Base-by-base conservation (phyloP, 2,329 filamentous ascomycete genomes). In the Colletotrichum eremochloae region DNA sequence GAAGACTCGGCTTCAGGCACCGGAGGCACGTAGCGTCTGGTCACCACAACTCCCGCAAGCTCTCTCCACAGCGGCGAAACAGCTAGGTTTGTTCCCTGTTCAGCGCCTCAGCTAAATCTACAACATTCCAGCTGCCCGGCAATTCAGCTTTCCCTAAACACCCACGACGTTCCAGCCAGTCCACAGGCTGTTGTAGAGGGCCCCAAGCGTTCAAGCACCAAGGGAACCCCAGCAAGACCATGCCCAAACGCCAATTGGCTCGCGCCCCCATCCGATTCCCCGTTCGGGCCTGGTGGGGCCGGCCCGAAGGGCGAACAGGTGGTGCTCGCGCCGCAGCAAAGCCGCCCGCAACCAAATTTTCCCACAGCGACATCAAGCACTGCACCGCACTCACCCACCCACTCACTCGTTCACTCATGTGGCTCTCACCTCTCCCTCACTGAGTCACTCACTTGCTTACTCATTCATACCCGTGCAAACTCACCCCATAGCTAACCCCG, bases 251-350 rank as follows among this genome's bases (percentile, higher is more conserved):
- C 60, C 60, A 52, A 63, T 52, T 63, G 61, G 62, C 62, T 55
- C 50, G 44, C 36, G 29, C 62, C 62, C 62, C 29, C 36, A 53
- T 31, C 31, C 36, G 61, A 63, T 64, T 56, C 50, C 36, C 62
- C 62, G 48, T 64, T 56, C 62, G 31, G 62, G 62, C 20, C 7
- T 15, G 52, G 46, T 69, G 66, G 70, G 70, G 58, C 55, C 70
- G 66, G 66, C 33, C 70, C 66, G 62, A 64, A 24, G 11, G 29
- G 24, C 60, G 46, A 46, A 3, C 18, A 44, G 42, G 38, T 24
- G 24, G 24, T 24, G 24, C 24, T 24, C 42, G 56, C 60, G 53
- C 46, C 31, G 42, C 64, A 61, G 56, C 68, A 24, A 53, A 62
- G 66, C 69, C 55, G 52, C 53, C 67, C 53, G 31, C 48, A n/a